Evolutionary conservation across 2,329 filamentous ascomycete genomes (phyloP), one percentile per base, ranked within the genome.

Genomic region (Claviceps arundinis): DNA sequence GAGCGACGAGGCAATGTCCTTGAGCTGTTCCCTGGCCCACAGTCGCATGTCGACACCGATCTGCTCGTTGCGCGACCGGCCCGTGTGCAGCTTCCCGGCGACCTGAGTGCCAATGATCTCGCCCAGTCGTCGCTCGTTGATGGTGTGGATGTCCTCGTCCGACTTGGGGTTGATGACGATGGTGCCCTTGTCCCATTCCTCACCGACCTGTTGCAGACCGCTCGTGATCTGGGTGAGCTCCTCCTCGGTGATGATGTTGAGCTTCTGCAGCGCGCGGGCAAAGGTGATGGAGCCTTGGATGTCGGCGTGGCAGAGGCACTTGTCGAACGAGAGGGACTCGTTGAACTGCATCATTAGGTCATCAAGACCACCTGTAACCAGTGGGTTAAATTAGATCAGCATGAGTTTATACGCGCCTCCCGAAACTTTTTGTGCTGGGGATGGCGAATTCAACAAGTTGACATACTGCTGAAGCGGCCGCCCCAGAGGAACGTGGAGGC

Each of bases 41-140:
- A 87, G 68, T 43, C 84, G 75, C 79, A 87, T 84, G 58, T 86
- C 84, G 30, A 82, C 85, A 30, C 81, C 83, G 53, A 87, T 78
- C 66, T 88, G 83, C 64, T 87, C 84, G 60, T 88, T 88, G 56
- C 84, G 74, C 65, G 80, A 84, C 22, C 84, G 76, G 46, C 76
- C 76, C 3, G 84, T 87, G 67, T 87, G 84, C 52, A 87, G 73
- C 70, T 87, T 81, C 8, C 49, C 49, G 17, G 34, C 49, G 13
- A 50, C 22, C 30, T 37, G n/a, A 2, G 30, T 85, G 57, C 84
- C 82, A 53, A 87, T 82, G 55, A 87, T 73, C 69, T 87, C 84
- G 52, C 81, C 80, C 37, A 80, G 64, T 19, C 76, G 73, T 51
- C 76, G 74, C 64, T 78, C 74, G 54, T 78, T 78, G 45, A 75